Base-by-base conservation (phyloP, 23 red algal genomes). In the Gracilaria gracilis region DNA sequence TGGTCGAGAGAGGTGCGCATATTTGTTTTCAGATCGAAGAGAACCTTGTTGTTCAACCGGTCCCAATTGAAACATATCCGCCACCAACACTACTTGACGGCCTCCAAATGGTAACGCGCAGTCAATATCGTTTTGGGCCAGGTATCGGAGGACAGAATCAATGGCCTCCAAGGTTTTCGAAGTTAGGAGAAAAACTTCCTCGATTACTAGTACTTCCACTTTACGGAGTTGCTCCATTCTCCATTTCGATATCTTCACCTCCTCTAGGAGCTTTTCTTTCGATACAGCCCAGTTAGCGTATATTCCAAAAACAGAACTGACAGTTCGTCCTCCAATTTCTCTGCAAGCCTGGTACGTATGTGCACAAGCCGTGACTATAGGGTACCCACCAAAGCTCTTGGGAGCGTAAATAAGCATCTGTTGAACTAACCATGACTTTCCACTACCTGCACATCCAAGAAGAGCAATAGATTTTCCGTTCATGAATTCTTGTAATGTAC, bases 41-140 rank as follows among this genome's bases (percentile, higher is more conserved):
- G 36, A 14, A 17, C n/a, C 47, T 5, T 58, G 9, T 36, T 82
- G 50, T 28, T 24, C 21, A 82, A 82, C 57, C 32, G 78, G 48
- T 28, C 57, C 78, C 50, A 82, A 38, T 36, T 82, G 78, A 33
- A 59, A 82, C 12, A 36, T 48, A 82, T 82, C 39, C 20, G 49
- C 78, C 0, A 49, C 6, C 13, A 47, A 34, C 20, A 82, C 42
- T 2, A 82, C 44, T 59, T 82, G 78, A 61, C 78, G 50, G 13
- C 78, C 78, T 9, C 78, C 78, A 82, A 82, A 82, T 27, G 78
- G 4, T 20, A 36, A 16, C 8, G 51, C 51, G 19, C 51, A 20
- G 16, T 55, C 51, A 55, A 15, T 2, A 11, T 46, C 42, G 42
- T 46, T 46, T 46, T 46, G 42, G 11, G 11, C 42, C 5, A 46